phyloP scores from a whole-genome alignment of 768 basidiomycete genomes.

The Mycena floridula region DNA sequence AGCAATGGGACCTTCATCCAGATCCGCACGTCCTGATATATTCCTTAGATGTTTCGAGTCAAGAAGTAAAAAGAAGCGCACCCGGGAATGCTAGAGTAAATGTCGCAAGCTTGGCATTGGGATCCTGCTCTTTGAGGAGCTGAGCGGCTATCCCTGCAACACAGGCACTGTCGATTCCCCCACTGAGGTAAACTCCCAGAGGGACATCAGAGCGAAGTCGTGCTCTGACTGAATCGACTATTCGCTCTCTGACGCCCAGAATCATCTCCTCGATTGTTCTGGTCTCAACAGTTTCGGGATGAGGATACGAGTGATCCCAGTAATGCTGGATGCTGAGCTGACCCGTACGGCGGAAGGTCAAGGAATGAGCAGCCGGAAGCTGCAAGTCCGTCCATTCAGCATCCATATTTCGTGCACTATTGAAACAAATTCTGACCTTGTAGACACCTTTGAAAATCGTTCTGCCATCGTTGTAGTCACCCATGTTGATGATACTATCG shows the following conservation, averaged over 20 bases:
- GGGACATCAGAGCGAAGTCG: constrained; percentile 9
- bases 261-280: constrained; percentile 3
- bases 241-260: not conserved
- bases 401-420: no score
- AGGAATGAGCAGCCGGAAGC: constrained; percentile 4
- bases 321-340: constrained; percentile 6
- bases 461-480: constrained; percentile 7
- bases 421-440: constrained; percentile 5
- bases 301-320: constrained; percentile 6
- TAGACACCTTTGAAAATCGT: constrained; percentile 10
- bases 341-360: not conserved
- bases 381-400: no score
- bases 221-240: not conserved
- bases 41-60: no score
- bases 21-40: constrained; percentile 1
- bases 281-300: not conserved
- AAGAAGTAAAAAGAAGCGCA: no score
- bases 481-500: constrained; percentile 7
- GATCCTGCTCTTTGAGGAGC: constrained; percentile 8
- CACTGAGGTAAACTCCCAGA: constrained; percentile 9
- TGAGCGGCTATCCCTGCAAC: constrained; percentile 11
- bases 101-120: constrained; percentile 4
- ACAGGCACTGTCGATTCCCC: constrained; percentile 11
- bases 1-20: constrained; percentile 10
- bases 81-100: constrained; percentile 10